Evolutionary conservation across 1,139 yeast genomes (phyloP).

Genomic region (Spencermartinsiella ligniputridi): DNA sequence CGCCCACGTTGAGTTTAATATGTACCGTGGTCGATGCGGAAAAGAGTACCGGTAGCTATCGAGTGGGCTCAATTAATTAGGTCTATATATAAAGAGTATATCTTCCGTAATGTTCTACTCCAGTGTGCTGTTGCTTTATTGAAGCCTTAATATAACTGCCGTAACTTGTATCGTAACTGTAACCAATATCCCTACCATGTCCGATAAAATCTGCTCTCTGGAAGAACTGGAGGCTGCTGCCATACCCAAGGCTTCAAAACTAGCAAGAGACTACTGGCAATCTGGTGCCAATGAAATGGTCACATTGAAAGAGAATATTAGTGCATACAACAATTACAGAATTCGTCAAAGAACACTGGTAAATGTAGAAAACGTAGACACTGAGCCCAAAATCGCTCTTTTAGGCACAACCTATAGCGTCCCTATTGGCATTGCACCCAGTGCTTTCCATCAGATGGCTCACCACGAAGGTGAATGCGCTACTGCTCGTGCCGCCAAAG

Average conservation of each 20-base stretch:
- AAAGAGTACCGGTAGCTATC: too few species aligned
- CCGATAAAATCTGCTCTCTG: conserved; percentile 20
- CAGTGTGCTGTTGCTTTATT: too few species aligned
- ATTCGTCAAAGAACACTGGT: conserved; percentile 42
- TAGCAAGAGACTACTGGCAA: conserved; percentile 31
- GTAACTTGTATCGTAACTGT: too few species aligned
- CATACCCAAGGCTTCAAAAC: conserved; percentile 27
- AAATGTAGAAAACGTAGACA: conserved; percentile 38
- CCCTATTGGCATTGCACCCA: conserved; percentile 62
- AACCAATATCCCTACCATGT: background rate
- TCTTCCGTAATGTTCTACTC: too few species aligned
- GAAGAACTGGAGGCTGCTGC: conserved; percentile 28
- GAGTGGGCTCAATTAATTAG: too few species aligned
- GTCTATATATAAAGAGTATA: too few species aligned
- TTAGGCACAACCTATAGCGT: conserved; percentile 40
- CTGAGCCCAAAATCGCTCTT: conserved; percentile 34
- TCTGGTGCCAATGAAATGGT: conserved; percentile 31
- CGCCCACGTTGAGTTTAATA: background rate
- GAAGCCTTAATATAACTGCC: too few species aligned
- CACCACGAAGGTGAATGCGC: conserved; percentile 56
- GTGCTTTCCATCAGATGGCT: conserved; percentile 59
- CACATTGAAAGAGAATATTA: conserved; percentile 29
- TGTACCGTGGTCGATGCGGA: background rate
- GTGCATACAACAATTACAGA: conserved; percentile 27
- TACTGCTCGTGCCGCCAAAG: conserved; percentile 30